Conservation (phyloP, 331 rosid species). For the Malus hybrid region DNA sequence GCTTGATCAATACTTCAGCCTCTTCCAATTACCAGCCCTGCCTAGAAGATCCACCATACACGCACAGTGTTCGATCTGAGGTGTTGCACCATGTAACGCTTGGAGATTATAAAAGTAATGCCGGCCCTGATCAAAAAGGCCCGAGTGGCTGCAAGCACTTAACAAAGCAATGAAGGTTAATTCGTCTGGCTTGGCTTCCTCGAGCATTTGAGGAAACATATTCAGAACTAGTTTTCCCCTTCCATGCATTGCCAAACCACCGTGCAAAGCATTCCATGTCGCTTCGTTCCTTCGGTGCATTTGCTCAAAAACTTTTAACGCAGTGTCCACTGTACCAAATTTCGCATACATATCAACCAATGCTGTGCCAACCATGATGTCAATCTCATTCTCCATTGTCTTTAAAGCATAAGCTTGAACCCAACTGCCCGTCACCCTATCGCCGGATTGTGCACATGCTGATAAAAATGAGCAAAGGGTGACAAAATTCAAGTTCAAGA, state of each 20-base stretch:
- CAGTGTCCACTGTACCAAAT: conserved; percentile 54
- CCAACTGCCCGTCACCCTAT: conserved; percentile 51
- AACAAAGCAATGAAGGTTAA: conserved; percentile 57
- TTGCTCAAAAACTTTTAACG: conserved; percentile 35
- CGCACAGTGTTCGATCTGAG: conserved; percentile 61
- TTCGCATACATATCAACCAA: conserved; percentile 72
- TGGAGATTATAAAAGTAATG: conserved; percentile 45
- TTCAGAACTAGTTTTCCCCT: conserved; percentile 35
- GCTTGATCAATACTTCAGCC: conserved; percentile 36
- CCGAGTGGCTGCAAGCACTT: conserved; percentile 71
- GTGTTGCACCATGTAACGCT: conserved; percentile 25
- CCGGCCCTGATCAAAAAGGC: conserved; percentile 54
- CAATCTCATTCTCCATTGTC: conserved; percentile 34
- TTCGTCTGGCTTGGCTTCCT: conserved; percentile 57
- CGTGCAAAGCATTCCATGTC: conserved; percentile 74
- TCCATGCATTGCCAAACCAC: conserved; percentile 79
- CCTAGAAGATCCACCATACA: conserved; percentile 76
- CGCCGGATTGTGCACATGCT: conserved; percentile 53
- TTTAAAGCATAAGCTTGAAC: conserved; percentile 60
- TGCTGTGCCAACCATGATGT: conserved; percentile 54
- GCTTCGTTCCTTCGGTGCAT: conserved; percentile 48
- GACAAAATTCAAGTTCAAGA: conserved; percentile 43
- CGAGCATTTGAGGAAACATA: conserved; percentile 45
- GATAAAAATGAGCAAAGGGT: conserved; percentile 47
- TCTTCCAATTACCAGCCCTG: conserved; percentile 60